Base-by-base conservation (phyloP, 2,329 filamentous ascomycete species). In the Geosmithia flava region DNA sequence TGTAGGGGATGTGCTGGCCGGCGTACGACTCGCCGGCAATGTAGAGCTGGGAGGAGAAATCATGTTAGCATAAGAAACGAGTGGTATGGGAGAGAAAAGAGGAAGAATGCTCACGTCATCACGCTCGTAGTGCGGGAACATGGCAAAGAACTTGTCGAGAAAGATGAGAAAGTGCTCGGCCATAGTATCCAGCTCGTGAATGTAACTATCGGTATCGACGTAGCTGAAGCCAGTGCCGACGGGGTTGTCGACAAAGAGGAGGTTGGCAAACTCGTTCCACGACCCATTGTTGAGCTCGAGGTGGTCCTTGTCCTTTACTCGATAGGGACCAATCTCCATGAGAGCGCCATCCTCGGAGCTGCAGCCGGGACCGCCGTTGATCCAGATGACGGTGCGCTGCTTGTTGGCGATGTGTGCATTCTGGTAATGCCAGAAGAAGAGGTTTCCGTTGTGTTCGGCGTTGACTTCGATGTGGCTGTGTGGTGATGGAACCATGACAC, bases 341-440 rank as follows among this genome's bases (percentile, higher is more conserved):
- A 97, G 67, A 2, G 88, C 89, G 55, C 91, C 93, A 64, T 98
- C 94, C 75, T 96, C 90, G 27, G 91, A 97, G 65, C 89, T 96
- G 67, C 93, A 98, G 27, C 94, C 93, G 1, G 93, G 93, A 0
- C 93, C 94, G 48, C 93, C 94, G 62, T 98, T 98, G 50, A 98
- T 70, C 93, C 94, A 98, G 59, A 98, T 82, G 11, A 98, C 85
- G 2, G 90, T 95, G 50, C 93, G 80, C 63, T 93, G 87, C 57
- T 78, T 80, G 62, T 97, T 87, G 49, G 89, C 91, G 55, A 98
- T 95, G 64, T 98, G 93, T 56, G 87, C 79, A 62, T 97, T 97
- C 62, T 95, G 81, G 62, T 87, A 96, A 60, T 96, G 87, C 93
- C 93, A 98, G 73, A 98, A 98, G 74, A 97, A 98, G 17, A 98